These are phyloP conservation scores for Daedaleopsis nitida DNA, from an alignment of 768 basidiomycete species.

Conservation along the genomic window DNA sequence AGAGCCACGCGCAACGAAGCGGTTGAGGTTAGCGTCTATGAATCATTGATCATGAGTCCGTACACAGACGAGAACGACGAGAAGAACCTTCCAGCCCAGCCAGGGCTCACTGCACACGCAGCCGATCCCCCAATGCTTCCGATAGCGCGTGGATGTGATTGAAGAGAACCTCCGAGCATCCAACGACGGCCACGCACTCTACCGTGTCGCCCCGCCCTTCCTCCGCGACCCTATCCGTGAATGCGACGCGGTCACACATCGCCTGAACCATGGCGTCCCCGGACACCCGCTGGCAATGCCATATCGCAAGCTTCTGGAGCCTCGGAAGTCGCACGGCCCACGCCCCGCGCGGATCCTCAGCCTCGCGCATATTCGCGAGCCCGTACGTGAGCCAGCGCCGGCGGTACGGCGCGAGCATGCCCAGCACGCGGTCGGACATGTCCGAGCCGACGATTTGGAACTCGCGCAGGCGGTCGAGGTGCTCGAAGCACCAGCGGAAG, in stretches of 20 bases:
- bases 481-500: conserved; percentile 67
- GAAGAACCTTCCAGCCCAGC: not conserved
- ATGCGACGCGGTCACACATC: conserved; percentile 48
- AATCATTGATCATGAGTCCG: not conserved
- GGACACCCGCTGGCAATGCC: conserved; percentile 63
- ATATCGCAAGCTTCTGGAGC: conserved; percentile 53
- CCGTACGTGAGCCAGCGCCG: conserved; percentile 2
- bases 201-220: conserved; percentile 24
- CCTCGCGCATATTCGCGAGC: conserved; percentile 12
- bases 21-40: not conserved
- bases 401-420: conserved; percentile 51
- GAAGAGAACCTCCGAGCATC: conserved; percentile 30
- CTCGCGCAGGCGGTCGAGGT: conserved; percentile 52
- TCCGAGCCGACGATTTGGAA: conserved; percentile 81
- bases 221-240: conserved; percentile 34
- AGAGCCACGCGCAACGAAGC: too few relatives aligned
- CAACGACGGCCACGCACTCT: conserved; percentile 32
- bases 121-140: conserved; percentile 27
- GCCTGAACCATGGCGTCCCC: conserved; percentile 60
- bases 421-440: conserved; percentile 75
- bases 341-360: conserved; percentile 10
- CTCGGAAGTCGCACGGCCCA: conserved; percentile 54
- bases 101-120: conserved; percentile 14
- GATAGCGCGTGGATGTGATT: conserved; percentile 28
- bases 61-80: not conserved